Evolutionary conservation across 2,329 filamentous ascomycete genomes (phyloP).

Genomic region (Exutisphaerella laricina): DNA sequence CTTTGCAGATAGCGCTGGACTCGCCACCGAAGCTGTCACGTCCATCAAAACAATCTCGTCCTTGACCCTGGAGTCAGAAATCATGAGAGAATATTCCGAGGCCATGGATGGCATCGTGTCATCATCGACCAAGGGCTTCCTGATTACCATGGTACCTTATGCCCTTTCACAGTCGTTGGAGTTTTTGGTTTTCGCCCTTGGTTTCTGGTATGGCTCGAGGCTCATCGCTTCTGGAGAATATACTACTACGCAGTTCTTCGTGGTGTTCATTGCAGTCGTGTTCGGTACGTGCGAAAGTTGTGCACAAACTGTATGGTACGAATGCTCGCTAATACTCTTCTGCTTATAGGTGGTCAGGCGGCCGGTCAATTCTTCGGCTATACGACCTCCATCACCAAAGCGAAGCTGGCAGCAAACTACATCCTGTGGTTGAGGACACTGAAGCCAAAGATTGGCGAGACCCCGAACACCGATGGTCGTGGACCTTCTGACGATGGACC

Average conservation of each 20-base stretch:
- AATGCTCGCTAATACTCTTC: no score
- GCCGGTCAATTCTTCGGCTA: conserved; percentile 64
- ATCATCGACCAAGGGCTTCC: conserved; percentile 15
- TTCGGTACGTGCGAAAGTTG: background rate
- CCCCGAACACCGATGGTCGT: conserved; percentile 30
- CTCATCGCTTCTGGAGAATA: conserved; percentile 33
- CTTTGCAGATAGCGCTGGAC: conserved; percentile 32
- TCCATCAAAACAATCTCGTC: conserved; percentile 34
- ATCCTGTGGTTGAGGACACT: conserved; percentile 41
- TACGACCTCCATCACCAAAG: conserved; percentile 38
- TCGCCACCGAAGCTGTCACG: conserved; percentile 34
- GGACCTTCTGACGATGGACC: conserved; percentile 24
- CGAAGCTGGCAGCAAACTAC: conserved; percentile 38
- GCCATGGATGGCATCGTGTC: conserved; percentile 26
- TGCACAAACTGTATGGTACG: conserved; percentile 21
- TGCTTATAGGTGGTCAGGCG: conserved; percentile 62
- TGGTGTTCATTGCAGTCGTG: conserved; percentile 53
- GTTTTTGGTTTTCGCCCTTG: conserved; percentile 30
- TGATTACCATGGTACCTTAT: conserved; percentile 27
- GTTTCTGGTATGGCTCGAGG: conserved; percentile 35
- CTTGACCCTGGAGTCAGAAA: conserved; percentile 29
- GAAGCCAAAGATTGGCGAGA: conserved; percentile 36
- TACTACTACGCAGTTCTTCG: conserved; percentile 45
- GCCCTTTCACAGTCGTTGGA: conserved; percentile 32
- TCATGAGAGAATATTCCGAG: conserved; percentile 29